These are phyloP conservation scores for Isatis tinctoria DNA, from an alignment of 345 rosid species.

Conservation along the genomic window DNA sequence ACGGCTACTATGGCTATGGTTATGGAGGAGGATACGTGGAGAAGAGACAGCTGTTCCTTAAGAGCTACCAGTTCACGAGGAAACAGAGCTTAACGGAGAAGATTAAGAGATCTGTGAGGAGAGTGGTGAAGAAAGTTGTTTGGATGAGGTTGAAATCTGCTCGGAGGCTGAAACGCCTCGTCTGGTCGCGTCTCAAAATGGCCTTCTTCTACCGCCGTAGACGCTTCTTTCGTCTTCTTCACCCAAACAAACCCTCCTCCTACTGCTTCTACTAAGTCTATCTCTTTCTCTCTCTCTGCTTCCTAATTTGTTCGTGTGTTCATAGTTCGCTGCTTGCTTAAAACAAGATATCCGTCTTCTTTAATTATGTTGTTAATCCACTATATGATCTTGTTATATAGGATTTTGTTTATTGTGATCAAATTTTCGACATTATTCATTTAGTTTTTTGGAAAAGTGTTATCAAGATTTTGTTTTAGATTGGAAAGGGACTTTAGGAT, in stretches of 20 bases:
- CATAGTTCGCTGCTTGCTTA: neutral
- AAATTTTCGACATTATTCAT: neutral
- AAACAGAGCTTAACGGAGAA: slow-evolving; percentile 50
- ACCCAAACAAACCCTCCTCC: slow-evolving; percentile 23
- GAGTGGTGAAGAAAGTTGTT: slow-evolving; percentile 51
- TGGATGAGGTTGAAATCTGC: slow-evolving; percentile 46
- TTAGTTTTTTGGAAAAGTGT: neutral
- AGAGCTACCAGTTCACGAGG: slow-evolving; percentile 76
- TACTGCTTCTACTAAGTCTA: slow-evolving; percentile 28
- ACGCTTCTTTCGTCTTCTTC: slow-evolving; percentile 48
- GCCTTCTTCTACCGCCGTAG: slow-evolving; percentile 46
- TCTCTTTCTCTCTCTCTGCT: neutral
- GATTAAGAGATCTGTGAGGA: slow-evolving; percentile 42
- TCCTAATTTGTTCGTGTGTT: neutral
- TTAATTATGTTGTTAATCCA: neutral
- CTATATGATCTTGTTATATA: neutral
- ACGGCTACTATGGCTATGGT: slow-evolving; percentile 26
- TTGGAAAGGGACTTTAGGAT: neutral
- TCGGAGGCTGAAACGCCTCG: slow-evolving; percentile 42
- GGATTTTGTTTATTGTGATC: neutral
- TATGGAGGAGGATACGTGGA: slow-evolving; percentile 43
- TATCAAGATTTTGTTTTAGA: slow-evolving; percentile 7
- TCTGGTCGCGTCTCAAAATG: slow-evolving; percentile 50
- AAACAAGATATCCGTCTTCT: neutral
- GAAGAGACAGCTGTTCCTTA: slow-evolving; percentile 75